phyloP scores from a whole-genome alignment of 345 rosid species.

The Citrus mangshanensis region DNA sequence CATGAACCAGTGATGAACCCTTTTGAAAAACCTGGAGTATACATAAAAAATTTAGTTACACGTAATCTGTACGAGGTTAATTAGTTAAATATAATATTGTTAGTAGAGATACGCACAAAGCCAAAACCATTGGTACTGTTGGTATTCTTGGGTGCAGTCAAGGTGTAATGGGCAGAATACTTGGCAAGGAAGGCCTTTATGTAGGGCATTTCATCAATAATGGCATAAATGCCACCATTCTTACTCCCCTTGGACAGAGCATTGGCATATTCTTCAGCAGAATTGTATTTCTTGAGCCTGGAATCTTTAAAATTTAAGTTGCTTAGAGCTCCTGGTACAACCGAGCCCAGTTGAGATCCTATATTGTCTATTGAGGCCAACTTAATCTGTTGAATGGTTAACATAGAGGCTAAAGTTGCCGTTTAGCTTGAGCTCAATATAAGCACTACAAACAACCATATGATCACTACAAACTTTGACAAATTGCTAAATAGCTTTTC shows the following conservation, averaged over 20 bases:
- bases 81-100: not conserved
- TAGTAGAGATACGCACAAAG: not conserved
- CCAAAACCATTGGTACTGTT: not conserved
- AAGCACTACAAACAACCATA: slow-evolving; percentile 34
- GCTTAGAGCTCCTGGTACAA: not conserved
- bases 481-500: slow-evolving; percentile 32
- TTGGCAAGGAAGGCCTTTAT: slow-evolving; percentile 5
- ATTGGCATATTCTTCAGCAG: not conserved
- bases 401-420: not conserved
- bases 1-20: not conserved
- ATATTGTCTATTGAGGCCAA: not conserved
- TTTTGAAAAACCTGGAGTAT: not conserved
- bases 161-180: not conserved
- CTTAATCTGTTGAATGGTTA: not conserved
- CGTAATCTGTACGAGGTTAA: too few species aligned
- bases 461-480: slow-evolving; percentile 30
- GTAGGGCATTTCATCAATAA: slow-evolving; percentile 34
- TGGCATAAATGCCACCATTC: slow-evolving; percentile 31
- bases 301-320: not conserved
- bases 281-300: not conserved
- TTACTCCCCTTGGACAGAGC: slow-evolving; percentile 1
- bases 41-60: too few species aligned
- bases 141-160: not conserved
- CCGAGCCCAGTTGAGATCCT: not conserved
- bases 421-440: slow-evolving; percentile 37